Percentiles rank a stretch among this genome's conserved stretches.
Evolutionary conservation across 2,329 filamentous ascomycete species (phyloP).

Genomic region (Coniochaeta ligniaria): DNA sequence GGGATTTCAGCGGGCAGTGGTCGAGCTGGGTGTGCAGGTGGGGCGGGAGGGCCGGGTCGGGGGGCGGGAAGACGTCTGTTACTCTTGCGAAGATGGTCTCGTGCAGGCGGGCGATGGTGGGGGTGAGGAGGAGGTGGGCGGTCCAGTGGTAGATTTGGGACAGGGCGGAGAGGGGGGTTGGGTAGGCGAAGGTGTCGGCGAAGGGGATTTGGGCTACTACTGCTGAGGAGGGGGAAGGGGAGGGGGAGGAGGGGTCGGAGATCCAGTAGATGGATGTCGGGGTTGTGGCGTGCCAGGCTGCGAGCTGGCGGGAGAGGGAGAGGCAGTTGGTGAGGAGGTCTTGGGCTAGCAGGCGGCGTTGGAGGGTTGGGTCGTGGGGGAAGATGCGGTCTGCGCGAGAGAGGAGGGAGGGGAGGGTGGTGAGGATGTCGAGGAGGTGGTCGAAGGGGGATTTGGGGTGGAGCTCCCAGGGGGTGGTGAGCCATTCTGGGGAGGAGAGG

Average conservation of each 20-base stretch:
- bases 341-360: conserved; percentile 36
- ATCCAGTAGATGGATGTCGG: conserved; percentile 31
- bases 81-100: conserved; percentile 35
- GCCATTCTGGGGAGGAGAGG: conserved; percentile 45
- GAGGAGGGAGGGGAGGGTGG: conserved; percentile 39
- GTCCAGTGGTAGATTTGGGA: conserved; percentile 49
- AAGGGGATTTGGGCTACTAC: conserved; percentile 35
- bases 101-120: conserved; percentile 38
- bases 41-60: conserved; percentile 29
- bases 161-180: conserved; percentile 29
- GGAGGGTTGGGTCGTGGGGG: conserved; percentile 28
- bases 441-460: conserved; percentile 46
- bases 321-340: conserved; percentile 41
- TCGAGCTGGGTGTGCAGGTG: conserved; percentile 31
- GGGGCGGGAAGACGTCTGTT: conserved; percentile 29
- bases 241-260: not conserved
- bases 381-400: conserved; percentile 34
- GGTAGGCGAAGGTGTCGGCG: conserved; percentile 35
- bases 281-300: conserved; percentile 34
- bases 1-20: conserved; percentile 33
- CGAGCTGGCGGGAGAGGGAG: conserved; percentile 38
- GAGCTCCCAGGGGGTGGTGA: conserved; percentile 39
- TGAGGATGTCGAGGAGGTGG: conserved; percentile 42
- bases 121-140: conserved; percentile 39
- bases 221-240: too few species aligned